These are phyloP conservation scores for Alternaria solani DNA, from an alignment of 2,329 filamentous ascomycete genomes.

Conservation along the genomic window DNA sequence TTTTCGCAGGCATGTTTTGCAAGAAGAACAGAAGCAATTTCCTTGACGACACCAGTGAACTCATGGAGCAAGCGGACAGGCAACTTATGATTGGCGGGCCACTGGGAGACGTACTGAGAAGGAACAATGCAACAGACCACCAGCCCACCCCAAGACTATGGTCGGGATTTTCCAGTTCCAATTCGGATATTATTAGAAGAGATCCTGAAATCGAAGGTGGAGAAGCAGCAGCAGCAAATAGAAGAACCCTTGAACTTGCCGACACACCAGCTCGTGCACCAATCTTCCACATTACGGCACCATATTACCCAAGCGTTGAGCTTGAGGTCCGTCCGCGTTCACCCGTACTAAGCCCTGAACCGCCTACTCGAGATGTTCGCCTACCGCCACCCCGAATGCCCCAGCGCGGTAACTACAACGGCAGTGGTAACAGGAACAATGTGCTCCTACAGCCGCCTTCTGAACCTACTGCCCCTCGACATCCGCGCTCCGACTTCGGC, in stretches of 20 bases:
- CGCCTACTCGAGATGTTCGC: neutral
- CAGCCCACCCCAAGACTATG: neutral
- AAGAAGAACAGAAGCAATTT: slow-evolving; percentile 1
- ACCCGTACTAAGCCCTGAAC: neutral
- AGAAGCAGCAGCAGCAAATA: neutral
- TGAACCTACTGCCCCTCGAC: neutral
- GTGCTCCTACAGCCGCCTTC: neutral
- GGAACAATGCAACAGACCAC: neutral
- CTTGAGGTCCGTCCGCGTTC: neutral
- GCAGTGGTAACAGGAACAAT: neutral
- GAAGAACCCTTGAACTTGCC: neutral
- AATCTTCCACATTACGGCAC: neutral
- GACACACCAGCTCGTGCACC: neutral
- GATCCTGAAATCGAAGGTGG: neutral
- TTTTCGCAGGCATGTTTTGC: neutral
- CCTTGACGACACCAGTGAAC: neutral
- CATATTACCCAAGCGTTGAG: neutral
- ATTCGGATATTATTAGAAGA: neutral
- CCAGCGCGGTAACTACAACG: neutral
- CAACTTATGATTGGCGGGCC: neutral
- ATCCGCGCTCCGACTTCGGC: neutral
- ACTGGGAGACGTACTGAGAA: neutral
- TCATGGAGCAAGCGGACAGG: neutral
- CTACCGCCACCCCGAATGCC: neutral
- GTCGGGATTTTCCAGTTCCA: neutral